These are phyloP conservation scores for Globisporangium paroecandrum DNA, from an alignment of 352 stramenopile genomes.

Conservation along the genomic window DNA sequence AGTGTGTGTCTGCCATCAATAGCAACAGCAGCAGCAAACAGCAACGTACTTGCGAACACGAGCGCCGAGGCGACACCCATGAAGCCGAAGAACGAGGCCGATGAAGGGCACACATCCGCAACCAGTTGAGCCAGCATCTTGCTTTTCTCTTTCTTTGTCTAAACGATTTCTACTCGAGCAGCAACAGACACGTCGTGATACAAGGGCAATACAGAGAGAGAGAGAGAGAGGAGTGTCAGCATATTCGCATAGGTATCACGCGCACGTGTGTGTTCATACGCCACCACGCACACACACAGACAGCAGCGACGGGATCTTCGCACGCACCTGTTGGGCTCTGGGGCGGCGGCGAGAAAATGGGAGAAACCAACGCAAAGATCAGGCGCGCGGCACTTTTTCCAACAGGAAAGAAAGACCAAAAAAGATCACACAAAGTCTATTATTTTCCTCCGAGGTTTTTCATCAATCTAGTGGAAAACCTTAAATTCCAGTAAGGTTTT, in stretches of 20 bases:
- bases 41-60: slow-evolving; percentile 89
- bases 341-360: slow-evolving; percentile 12
- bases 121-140: slow-evolving; percentile 51
- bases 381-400: background rate
- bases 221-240: background rate
- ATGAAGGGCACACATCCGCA: slow-evolving; percentile 96
- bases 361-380: slow-evolving; percentile 17
- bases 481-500: background rate
- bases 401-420: background rate
- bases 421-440: slow-evolving; percentile 4
- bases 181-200: background rate
- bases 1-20: background rate
- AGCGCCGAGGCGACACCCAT: slow-evolving; percentile 96
- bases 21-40: background rate
- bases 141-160: slow-evolving; percentile 4
- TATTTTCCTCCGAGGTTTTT: background rate
- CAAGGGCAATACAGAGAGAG: too few relatives aligned
- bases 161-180: background rate
- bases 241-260: background rate
- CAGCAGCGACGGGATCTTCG: slow-evolving; percentile 4
- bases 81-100: slow-evolving; percentile 99
- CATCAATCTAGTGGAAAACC: background rate
- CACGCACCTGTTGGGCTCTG: slow-evolving; percentile 11
- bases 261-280: background rate
- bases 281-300: background rate